phyloP scores from a whole-genome alignment of 495 filamentous ascomycete genomes.

The Xylaria venustula region DNA sequence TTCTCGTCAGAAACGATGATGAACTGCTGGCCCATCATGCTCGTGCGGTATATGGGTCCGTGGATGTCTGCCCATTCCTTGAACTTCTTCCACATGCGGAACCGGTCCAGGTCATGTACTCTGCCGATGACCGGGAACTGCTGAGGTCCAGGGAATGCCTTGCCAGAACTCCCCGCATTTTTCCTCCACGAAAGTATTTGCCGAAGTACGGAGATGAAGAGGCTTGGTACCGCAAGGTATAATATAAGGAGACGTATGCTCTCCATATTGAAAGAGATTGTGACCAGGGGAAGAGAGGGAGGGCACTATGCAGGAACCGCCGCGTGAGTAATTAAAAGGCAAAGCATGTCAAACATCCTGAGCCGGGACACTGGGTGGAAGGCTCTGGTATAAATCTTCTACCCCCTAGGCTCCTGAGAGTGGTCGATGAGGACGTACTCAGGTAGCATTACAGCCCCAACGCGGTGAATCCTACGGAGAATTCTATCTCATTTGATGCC shows the following conservation, averaged over 20 bases:
- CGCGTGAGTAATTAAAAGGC: not conserved
- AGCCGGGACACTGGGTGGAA: not conserved
- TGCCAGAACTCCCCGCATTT: constrained; percentile 14
- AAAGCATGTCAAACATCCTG: not conserved
- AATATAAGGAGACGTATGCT: constrained; percentile 34
- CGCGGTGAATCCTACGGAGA: not conserved
- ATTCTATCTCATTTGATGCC: not conserved
- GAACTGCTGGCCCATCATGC: constrained; percentile 46
- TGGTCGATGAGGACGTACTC: not conserved
- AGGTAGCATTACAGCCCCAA: not conserved
- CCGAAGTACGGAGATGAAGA: constrained; percentile 40
- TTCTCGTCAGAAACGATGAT: constrained; percentile 55
- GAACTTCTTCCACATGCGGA: constrained; percentile 54
- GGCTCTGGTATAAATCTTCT: constrained; percentile 3
- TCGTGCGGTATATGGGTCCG: constrained; percentile 55
- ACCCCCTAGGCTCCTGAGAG: not conserved
- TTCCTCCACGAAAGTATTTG: constrained; percentile 40
- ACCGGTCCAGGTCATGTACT: constrained; percentile 50
- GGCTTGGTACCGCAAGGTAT: constrained; percentile 44
- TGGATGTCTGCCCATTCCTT: constrained; percentile 56
- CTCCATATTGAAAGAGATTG: constrained; percentile 21
- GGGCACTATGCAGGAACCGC: not conserved
- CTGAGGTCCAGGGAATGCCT: constrained; percentile 42
- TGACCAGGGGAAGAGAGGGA: not conserved
- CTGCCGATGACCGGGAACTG: constrained; percentile 51